Base-by-base conservation (phyloP, 2,329 filamentous ascomycete species). In the Lecanoromycetidae sp. region DNA sequence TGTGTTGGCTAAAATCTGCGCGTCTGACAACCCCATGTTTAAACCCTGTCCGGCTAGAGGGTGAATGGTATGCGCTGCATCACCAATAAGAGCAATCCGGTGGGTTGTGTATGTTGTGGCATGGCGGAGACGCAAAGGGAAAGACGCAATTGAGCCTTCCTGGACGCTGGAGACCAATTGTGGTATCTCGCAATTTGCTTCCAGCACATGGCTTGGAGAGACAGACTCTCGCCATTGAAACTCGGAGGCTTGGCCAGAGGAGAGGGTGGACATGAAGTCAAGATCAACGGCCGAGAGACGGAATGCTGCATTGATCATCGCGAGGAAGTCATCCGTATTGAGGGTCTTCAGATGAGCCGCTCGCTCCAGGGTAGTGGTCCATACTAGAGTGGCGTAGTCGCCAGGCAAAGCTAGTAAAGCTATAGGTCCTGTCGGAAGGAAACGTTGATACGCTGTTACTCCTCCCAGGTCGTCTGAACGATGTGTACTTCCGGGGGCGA, bases 11-110 rank as follows among this genome's bases (percentile, higher is more conserved):
- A 98, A 75, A 44, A 83, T 82, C 57, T 86, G 80, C 0, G 91
- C 84, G 61, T 98, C 91, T 15, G 79, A 87, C 53, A 96, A 82
- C 1, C 91, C 91, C 57, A 93, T 84, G 60, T 98, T 98, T 12
- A 98, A 72, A 1, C 91, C 91, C 64, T 96, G 91, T 1, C 91
- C 91, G 1, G 87, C 91, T 3, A 98, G 79, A 0, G 91, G 91
- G 63, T 98, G 91, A 54, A 94, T 80, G 1, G 88, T 94, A 63
- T 98, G 91, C 6, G 91, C 91, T 1, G 91, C 91, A 55, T 98
- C 91, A 51, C 91, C 91, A 29, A 98, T 79, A 1, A 98, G 76
- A 1, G 88, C 91, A 7, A 95, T 72, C n/a, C 91, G 82, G 58
- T 94, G 87, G 32, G 80, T 84, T 34, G 85, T 84, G 61, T 98